Base-by-base conservation (phyloP, 371 early-diverging fungal species). In the Syncephalastrum monosporum region DNA sequence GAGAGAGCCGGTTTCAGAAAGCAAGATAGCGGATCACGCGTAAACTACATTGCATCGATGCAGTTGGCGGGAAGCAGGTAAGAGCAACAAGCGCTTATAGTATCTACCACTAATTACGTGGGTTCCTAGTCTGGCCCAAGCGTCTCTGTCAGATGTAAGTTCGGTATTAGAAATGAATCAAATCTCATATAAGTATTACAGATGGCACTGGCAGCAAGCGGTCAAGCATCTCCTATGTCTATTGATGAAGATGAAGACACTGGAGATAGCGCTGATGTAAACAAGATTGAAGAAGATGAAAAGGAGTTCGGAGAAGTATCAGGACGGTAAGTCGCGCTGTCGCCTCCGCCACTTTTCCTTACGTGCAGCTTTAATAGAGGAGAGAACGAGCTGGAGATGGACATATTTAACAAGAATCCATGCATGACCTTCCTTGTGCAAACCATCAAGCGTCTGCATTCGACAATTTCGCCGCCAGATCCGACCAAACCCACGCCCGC, bases 341-440 rank as follows among this genome's bases (percentile, higher is more conserved):
- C 21, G 21, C 2, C 21, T 21, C 21, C 21, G 2, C 21, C 21
- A 21, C 21, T 1, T 21, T 33, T 10, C 10, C 38, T 33, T 5
- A 33, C 12, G 38, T 12, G 2, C 8, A 2, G 3, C 38, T 33
- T 33, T 10, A 1, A 33, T 33, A 33, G 42, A 52, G 10, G 33
- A 24, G 16, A 49, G 53, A 15, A 50, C 23, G 64, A 67, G n/a
- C 49, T 77, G 1, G 85, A 84, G 44, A 55, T 83, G 53, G 88
- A 86, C 59, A 49, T 67, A 1, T 66, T 87, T 62, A 87, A 86
- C 63, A 24, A 69, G 17, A 83, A 87, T 49, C 69, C 82, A 3
- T 86, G 87, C 60, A 86, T 89, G 87, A 57, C 63, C 44, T 60
- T 68, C 21, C 56, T 88, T 14, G 47, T 82, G 6, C 64, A 69